phyloP scores from a whole-genome alignment of 1,284 basidiomycete species.

The Wolfiporia cocos region DNA sequence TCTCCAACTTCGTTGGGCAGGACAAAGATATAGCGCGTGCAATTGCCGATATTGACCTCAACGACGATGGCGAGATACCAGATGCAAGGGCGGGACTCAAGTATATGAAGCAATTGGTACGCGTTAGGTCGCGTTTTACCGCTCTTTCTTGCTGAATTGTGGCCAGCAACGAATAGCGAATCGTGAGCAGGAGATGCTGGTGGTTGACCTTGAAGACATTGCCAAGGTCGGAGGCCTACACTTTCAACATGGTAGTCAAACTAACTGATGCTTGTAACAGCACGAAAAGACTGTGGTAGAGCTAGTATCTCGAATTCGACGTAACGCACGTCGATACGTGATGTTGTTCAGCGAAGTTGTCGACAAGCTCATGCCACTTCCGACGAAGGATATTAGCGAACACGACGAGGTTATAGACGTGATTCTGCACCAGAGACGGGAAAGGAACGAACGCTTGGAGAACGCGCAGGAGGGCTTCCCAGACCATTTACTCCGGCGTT shows the following conservation, averaged over 20 bases:
- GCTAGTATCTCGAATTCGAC: slow-evolving; percentile 71
- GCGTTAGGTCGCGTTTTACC: slow-evolving; percentile 23
- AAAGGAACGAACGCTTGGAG: slow-evolving; percentile 78
- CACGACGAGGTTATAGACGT: slow-evolving; percentile 93
- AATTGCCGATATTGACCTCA: slow-evolving; percentile 67
- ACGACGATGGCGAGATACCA: slow-evolving; percentile 43
- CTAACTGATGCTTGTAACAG: slow-evolving; percentile 25
- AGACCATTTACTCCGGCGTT: slow-evolving; percentile 86
- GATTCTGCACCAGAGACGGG: slow-evolving; percentile 87
- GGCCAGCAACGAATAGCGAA: slow-evolving; percentile 87
- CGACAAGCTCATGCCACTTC: slow-evolving; percentile 82
- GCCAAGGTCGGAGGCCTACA: slow-evolving; percentile 41
- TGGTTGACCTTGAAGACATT: slow-evolving; percentile 81
- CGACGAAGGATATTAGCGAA: slow-evolving; percentile 84
- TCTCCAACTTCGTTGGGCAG: slow-evolving; percentile 59
- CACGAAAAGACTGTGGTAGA: slow-evolving; percentile 62
- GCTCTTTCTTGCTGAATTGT: background rate
- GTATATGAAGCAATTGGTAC: slow-evolving; percentile 88
- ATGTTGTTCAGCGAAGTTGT: slow-evolving; percentile 88
- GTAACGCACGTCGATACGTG: slow-evolving; percentile 89
- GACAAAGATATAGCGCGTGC: slow-evolving; percentile 64
- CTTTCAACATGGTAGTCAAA: slow-evolving; percentile 1
- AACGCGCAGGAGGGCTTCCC: slow-evolving; percentile 76
- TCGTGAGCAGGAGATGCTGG: slow-evolving; percentile 81
- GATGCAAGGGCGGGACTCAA: slow-evolving; percentile 50